Evolutionary conservation across 192 early-diverging fungal species (phyloP).

Genomic region (Piromyces finnis): DNA sequence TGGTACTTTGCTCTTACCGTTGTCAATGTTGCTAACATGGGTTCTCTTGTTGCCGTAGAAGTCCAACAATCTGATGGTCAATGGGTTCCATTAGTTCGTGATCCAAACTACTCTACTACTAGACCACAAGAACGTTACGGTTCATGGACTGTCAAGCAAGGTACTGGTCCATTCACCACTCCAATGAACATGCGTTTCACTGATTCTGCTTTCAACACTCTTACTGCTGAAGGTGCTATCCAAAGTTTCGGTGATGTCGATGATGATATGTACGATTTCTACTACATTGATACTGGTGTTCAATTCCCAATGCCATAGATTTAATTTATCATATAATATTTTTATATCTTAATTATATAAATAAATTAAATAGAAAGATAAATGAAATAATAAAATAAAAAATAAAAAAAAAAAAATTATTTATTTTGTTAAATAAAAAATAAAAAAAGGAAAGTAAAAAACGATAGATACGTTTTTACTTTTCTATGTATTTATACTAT

Average conservation of each 20-base stretch:
- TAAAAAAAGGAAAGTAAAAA: no score
- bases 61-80: neutral
- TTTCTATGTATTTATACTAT: no score
- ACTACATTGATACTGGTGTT: neutral
- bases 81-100: neutral
- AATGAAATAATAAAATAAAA: no score
- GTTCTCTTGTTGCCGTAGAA: constrained; percentile 1
- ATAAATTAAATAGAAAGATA: no score
- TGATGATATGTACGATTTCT: neutral
- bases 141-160: constrained; percentile 3
- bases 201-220: neutral
- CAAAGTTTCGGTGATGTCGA: neutral
- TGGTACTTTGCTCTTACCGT: constrained; percentile 3
- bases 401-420: no score
- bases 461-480: no score
- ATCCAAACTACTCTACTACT: constrained; percentile 4
- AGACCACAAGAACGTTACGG: constrained; percentile 4
- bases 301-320: neutral
- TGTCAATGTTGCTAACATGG: constrained; percentile 1
- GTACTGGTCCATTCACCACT: neutral
- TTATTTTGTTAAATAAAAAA: no score
- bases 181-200: constrained; percentile 1
- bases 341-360: no score
- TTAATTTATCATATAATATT: no score
- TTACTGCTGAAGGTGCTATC: neutral